Base-by-base conservation (phyloP, 345 rosid genomes). In the Balakata baccata region DNA sequence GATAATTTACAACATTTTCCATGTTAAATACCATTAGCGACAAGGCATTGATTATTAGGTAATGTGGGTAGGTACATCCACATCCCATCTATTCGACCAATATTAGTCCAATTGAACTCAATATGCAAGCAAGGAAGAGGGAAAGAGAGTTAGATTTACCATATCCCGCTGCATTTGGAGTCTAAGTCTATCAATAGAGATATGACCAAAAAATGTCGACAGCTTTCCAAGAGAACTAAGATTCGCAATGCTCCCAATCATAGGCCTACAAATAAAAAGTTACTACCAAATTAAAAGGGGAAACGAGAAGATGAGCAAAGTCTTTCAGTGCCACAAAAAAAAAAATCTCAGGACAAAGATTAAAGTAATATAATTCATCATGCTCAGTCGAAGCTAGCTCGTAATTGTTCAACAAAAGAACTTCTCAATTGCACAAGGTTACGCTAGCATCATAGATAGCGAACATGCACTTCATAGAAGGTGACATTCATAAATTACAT, bases 161-260 rank as follows among this genome's bases (percentile, higher is more conserved):
- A 76, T 85, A 67, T 81, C 93, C 53, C 89, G 88, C 60, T 78
- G 87, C 86, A 49, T 72, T 68, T 83, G 83, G 62, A 41, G 81
- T 80, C 79, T 85, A 60, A 72, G 71, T 76, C 81, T 84, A 67
- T 73, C 85, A 68, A 86, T 75, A 46, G 62, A 73, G 74, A 91
- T 80, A 86, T 96, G 97, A 75, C 99, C 99, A 4, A 68, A 45
- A 80, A 85, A 91, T 51, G 83, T 52, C 25, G 85, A 67, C 34
- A 75, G 86, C 85, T 86, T 89, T 74, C 76, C 85, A 22, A 71
- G 80, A 58, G 87, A 86, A 84, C 76, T 80, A 77, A 85, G 81
- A 81, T 81, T 76, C n/a, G 84, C 85, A 64, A 84, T 29, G 66
- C 87, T 76, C 57, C 88, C 97, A 70, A 96, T 84, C 78, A 96